Conservation (phyloP, 805 yeast species). For the Candida fluviatilis region DNA sequence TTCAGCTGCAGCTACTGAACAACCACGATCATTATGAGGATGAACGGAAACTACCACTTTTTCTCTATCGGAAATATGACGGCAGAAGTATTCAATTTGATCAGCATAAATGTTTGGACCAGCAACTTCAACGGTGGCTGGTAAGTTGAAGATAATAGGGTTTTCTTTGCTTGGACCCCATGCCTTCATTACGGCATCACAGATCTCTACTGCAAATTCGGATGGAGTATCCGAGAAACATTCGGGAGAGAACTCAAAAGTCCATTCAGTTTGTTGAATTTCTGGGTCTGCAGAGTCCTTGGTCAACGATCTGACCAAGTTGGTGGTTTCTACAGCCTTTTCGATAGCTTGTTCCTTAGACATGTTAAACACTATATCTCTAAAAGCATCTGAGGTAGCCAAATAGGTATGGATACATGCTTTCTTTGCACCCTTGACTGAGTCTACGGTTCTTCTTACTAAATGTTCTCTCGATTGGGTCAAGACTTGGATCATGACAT, state of each 20-base stretch:
- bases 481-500: conserved; percentile 67
- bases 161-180: conserved; percentile 77
- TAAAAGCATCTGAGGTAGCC: conserved; percentile 72
- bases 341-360: conserved; percentile 61
- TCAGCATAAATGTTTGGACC: conserved; percentile 76
- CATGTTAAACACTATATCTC: conserved; percentile 75
- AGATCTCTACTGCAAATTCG: conserved; percentile 69
- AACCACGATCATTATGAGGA: conserved; percentile 78
- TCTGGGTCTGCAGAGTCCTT: conserved; percentile 67
- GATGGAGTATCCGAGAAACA: conserved; percentile 72
- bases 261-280: conserved; percentile 61
- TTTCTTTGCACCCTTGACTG: conserved; percentile 66
- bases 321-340: conserved; percentile 69
- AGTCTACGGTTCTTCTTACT: conserved; percentile 69
- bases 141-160: conserved; percentile 74
- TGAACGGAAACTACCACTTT: conserved; percentile 68
- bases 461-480: conserved; percentile 76
- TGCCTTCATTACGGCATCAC: conserved; percentile 74
- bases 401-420: conserved; percentile 71
- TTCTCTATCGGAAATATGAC: conserved; percentile 65
- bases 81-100: conserved; percentile 72
- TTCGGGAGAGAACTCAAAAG: conserved; percentile 75
- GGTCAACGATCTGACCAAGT: conserved; percentile 62
- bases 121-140: conserved; percentile 78
- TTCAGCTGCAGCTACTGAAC: conserved; percentile 82